These are phyloP conservation scores for Tetrahymena borealis DNA, from an alignment of 73 alveolate species.

Conservation along the genomic window DNA sequence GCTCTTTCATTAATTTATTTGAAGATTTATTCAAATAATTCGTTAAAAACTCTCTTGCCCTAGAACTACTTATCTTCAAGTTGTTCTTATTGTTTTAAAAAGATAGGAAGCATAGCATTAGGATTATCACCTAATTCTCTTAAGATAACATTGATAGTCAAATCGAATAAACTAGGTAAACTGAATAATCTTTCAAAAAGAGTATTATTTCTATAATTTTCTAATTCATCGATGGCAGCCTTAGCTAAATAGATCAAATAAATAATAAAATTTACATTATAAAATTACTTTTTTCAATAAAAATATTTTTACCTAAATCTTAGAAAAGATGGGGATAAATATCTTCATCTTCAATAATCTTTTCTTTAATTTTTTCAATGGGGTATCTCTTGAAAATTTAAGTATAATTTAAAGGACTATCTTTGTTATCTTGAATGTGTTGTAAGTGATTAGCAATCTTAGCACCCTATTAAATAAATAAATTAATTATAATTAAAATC, in stretches of 20 bases:
- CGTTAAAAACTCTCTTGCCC: neutral
- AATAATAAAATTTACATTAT: neutral
- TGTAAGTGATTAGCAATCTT: neutral
- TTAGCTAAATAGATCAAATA: neutral
- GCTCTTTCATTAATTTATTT: neutral
- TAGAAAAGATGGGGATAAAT: neutral
- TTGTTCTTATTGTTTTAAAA: neutral
- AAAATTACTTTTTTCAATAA: neutral
- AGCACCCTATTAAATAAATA: neutral
- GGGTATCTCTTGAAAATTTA: neutral
- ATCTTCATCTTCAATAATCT: neutral
- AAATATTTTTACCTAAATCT: neutral
- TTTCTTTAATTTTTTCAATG: neutral
- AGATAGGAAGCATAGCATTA: neutral
- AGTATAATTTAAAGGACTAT: neutral
- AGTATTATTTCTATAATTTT: neutral
- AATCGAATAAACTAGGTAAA: neutral
- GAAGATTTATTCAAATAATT: neutral
- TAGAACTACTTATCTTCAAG: neutral
- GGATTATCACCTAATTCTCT: neutral
- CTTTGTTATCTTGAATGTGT: neutral
- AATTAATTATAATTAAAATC: neutral
- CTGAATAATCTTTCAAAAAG: neutral
- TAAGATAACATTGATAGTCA: neutral
- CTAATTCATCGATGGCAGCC: neutral